Percentiles rank a stretch among this genome's conserved stretches.
These are phyloP conservation scores for Pulchroboletus neoregius DNA, from an alignment of 1,284 basidiomycete species.

Conservation along the genomic window DNA sequence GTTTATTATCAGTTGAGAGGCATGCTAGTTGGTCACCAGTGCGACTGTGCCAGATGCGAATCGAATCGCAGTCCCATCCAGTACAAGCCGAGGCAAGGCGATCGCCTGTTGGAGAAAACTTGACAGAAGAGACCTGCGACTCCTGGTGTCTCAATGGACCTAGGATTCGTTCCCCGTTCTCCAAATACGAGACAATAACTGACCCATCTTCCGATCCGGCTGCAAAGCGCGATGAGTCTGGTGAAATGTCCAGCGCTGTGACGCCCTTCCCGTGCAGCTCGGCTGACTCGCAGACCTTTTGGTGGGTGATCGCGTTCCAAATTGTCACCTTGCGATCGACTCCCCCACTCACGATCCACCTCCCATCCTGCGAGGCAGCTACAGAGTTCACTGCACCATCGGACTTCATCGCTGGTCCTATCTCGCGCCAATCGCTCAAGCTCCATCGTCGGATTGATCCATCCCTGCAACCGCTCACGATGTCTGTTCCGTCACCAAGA, in stretches of 20 bases:
- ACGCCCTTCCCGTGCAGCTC: neutral
- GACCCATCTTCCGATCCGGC: conserved; percentile 7
- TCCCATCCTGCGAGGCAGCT: conserved; percentile 3
- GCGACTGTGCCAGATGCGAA: neutral
- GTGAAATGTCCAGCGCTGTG: conserved; percentile 7
- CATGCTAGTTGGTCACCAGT: neutral
- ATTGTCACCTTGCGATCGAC: conserved; percentile 3
- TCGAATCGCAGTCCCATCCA: neutral
- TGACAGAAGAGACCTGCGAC: conserved; percentile 9
- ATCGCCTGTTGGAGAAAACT: conserved; percentile 14
- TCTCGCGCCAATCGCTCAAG: neutral
- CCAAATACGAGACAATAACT: conserved; percentile 21
- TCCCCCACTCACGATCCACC: conserved; percentile 1
- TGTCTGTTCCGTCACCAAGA: conserved; percentile 4
- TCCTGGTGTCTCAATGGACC: neutral
- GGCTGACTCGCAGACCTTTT: neutral
- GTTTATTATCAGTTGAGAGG: too few relatives aligned
- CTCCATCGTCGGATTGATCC: conserved; percentile 10
- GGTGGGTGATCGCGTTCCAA: conserved; percentile 1
- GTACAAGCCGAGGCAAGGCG: conserved; percentile 11
- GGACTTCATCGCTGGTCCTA: conserved; percentile 1
- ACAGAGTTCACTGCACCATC: conserved; percentile 1
- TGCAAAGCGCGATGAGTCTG: conserved; percentile 8
- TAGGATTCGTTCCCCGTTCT: neutral
- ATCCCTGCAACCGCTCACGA: conserved; percentile 2